Conservation (phyloP, 2,329 filamentous ascomycete species). For the Trichoderma sp. region DNA sequence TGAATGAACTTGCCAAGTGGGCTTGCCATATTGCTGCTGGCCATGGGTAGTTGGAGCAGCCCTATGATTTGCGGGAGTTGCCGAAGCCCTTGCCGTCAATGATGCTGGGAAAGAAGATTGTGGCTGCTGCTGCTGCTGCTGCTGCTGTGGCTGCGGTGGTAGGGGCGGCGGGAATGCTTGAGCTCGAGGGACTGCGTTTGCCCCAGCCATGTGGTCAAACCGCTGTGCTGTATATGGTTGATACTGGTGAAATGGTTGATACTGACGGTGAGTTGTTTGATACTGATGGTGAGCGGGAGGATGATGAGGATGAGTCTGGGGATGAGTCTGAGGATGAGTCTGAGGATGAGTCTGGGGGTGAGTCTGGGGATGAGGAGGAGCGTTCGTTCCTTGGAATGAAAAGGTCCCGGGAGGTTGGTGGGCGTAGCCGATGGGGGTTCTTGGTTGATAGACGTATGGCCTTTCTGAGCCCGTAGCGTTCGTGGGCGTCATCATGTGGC, state of each 20-base stretch:
- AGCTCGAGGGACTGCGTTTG: not conserved
- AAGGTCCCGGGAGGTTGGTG: slow-evolving; percentile 28
- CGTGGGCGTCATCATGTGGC: slow-evolving; percentile 60
- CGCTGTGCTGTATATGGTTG: slow-evolving; percentile 24
- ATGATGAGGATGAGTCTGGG: not conserved
- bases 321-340: not conserved
- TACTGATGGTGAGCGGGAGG: not conserved
- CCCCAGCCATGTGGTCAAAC: slow-evolving; percentile 26
- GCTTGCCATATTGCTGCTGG: slow-evolving; percentile 26
- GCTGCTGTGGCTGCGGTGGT: not conserved
- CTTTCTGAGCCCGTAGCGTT: slow-evolving; percentile 49
- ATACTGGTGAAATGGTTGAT: not conserved
- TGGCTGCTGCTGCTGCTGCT: not conserved
- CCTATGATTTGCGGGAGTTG: not conserved
- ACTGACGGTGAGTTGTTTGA: not conserved
- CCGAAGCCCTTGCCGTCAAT: not conserved
- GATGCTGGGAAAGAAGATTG: not conserved
- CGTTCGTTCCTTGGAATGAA: slow-evolving; percentile 31
- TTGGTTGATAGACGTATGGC: slow-evolving; percentile 16
- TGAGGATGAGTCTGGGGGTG: not conserved
- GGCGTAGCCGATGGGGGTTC: slow-evolving; percentile 30
- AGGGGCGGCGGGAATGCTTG: slow-evolving; percentile 14
- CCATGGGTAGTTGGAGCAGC: not conserved
- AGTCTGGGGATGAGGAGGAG: not conserved
- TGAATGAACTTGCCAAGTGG: slow-evolving; percentile 38